A percentile compares a stretch with the other conserved stretches of the same genome.
Evolutionary conservation across 1,284 basidiomycete species (phyloP).

Genomic region (Volvariella volvacea): DNA sequence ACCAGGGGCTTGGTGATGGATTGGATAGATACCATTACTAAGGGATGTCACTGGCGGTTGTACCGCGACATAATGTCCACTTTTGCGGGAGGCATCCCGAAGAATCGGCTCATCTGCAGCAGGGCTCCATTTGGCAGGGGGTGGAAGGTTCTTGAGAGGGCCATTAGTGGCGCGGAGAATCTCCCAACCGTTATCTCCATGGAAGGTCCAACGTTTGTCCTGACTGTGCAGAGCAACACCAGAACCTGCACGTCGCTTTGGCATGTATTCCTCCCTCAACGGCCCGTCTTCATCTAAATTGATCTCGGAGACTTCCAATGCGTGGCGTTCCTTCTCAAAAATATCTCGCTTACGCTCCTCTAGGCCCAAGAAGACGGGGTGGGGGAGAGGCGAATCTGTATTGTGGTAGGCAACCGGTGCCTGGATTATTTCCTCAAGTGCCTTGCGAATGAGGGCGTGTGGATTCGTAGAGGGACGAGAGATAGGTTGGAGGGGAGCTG

Average conservation of each 20-base stretch:
- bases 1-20: conserved; percentile 13
- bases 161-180: conserved; percentile 11
- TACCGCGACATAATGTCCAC: conserved; percentile 57
- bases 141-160: conserved; percentile 44
- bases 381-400: conserved; percentile 24
- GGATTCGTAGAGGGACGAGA: conserved; percentile 68
- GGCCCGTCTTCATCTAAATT: conserved; percentile 78
- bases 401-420: conserved; percentile 29
- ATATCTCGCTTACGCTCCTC: conserved; percentile 54
- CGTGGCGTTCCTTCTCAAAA: conserved; percentile 30
- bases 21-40: conserved; percentile 19
- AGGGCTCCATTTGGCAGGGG: conserved; percentile 76
- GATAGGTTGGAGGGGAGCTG: conserved; percentile 67
- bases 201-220: conserved; percentile 24
- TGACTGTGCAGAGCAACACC: conserved; percentile 16
- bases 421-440: conserved; percentile 62
- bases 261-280: conserved; percentile 71
- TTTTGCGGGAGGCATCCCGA: conserved; percentile 40
- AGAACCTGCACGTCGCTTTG: conserved; percentile 48
- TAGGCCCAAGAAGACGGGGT: conserved; percentile 65
- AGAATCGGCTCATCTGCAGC: conserved; percentile 66
- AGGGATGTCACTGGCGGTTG: conserved; percentile 35
- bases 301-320: conserved; percentile 48
- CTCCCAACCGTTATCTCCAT: not conserved
- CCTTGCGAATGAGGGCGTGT: conserved; percentile 55